Conservation (phyloP, 176 grass and related monocot genomes). For the Poa annua region DNA sequence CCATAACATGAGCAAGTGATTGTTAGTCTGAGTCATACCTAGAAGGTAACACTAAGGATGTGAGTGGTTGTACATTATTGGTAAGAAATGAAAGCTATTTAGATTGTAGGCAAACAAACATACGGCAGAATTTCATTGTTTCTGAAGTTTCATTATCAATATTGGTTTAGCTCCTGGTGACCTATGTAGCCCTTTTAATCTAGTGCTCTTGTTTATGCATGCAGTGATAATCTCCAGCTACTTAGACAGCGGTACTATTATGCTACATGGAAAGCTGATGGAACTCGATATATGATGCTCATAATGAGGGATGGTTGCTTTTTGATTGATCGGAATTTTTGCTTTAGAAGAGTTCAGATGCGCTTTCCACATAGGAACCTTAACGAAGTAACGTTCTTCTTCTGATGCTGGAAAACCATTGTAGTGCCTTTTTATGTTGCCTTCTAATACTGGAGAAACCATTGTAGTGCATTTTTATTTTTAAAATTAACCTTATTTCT, state of each 20-base stretch:
- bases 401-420: conserved; percentile 27
- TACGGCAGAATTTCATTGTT: conserved; percentile 9
- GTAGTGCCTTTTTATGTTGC: conserved; percentile 14
- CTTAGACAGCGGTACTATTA: conserved; percentile 99
- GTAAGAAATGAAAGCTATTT: background rate
- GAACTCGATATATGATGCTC: conserved; percentile 99
- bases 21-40: background rate
- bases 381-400: conserved; percentile 59
- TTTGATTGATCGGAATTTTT: conserved; percentile 92
- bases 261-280: conserved; percentile 99
- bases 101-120: background rate
- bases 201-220: conserved; percentile 37
- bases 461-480: conserved; percentile 21
- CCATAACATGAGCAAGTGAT: background rate
- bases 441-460: conserved; percentile 24
- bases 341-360: conserved; percentile 97
- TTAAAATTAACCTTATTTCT: conserved; percentile 34
- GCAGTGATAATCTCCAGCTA: conserved; percentile 92
- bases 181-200: conserved; percentile 6
- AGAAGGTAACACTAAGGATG: conserved; percentile 4
- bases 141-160: conserved; percentile 8
- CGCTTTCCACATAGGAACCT: conserved; percentile 83
- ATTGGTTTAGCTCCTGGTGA: conserved; percentile 10
- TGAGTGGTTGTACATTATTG: background rate
- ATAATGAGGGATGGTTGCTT: conserved; percentile 84